A percentile compares a stretch with the other conserved stretches of the same genome.
These are phyloP conservation scores for Westerdykella aurantiaca DNA, from an alignment of 2,329 filamentous ascomycete genomes.

Conservation along the genomic window DNA sequence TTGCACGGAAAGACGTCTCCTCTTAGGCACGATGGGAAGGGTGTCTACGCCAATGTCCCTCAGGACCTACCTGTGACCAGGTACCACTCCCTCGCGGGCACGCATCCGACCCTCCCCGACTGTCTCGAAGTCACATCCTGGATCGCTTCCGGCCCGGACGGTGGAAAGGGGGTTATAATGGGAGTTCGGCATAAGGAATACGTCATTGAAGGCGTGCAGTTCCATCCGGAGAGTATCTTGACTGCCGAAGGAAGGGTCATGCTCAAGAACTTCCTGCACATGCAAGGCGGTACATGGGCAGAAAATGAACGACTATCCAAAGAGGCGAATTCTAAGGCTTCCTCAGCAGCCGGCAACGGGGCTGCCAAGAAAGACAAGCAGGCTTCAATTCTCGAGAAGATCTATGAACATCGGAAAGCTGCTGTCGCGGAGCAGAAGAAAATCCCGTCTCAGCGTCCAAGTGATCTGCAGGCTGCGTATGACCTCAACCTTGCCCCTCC, in stretches of 20 bases:
- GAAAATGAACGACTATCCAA: conserved; percentile 60
- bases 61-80: conserved; percentile 83
- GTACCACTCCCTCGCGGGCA: conserved; percentile 94
- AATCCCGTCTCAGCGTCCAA: conserved; percentile 75
- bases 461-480: conserved; percentile 81
- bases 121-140: conserved; percentile 87
- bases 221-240: conserved; percentile 94
- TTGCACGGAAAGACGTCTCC: conserved; percentile 95
- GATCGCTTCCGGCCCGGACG: conserved; percentile 69
- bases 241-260: conserved; percentile 83
- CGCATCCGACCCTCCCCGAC: conserved; percentile 76
- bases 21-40: conserved; percentile 80
- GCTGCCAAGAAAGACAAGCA: conserved; percentile 51
- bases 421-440: conserved; percentile 75
- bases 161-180: conserved; percentile 85
- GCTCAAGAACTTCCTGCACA: conserved; percentile 84
- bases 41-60: conserved; percentile 78
- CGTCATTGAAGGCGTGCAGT: conserved; percentile 92
- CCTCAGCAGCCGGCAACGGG: conserved; percentile 28
- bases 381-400: conserved; percentile 81
- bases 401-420: conserved; percentile 74
- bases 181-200: conserved; percentile 90
- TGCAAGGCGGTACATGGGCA: conserved; percentile 87
- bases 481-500: conserved; percentile 79
- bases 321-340: conserved; percentile 23